Conservation (phyloP, 2,329 filamentous ascomycete species). For the Paradendryphiella salina region DNA sequence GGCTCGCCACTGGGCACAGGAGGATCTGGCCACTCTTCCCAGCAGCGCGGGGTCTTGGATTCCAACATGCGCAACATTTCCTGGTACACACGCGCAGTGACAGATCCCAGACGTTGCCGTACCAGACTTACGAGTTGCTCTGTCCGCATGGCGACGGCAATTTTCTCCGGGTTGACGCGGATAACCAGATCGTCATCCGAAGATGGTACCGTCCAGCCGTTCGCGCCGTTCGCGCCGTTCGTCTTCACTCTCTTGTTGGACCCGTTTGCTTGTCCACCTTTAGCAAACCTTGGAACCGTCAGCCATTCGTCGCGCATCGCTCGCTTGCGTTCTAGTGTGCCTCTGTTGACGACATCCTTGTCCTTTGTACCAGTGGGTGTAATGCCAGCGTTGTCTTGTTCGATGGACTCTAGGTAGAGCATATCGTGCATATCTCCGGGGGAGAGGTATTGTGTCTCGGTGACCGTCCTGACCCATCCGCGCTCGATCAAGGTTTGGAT, state of each 20-base stretch:
- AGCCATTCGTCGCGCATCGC: slow-evolving; percentile 52
- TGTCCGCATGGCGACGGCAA: slow-evolving; percentile 79
- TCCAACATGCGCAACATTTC: slow-evolving; percentile 73
- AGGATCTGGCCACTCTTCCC: slow-evolving; percentile 53
- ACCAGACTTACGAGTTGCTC: slow-evolving; percentile 74
- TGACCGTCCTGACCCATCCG: slow-evolving; percentile 69
- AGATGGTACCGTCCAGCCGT: slow-evolving; percentile 15
- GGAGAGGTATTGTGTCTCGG: slow-evolving; percentile 53
- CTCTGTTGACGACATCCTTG: slow-evolving; percentile 64
- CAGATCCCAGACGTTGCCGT: slow-evolving; percentile 69
- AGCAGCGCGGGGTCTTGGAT: slow-evolving; percentile 68
- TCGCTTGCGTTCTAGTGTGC: slow-evolving; percentile 61
- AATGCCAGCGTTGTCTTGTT: slow-evolving; percentile 55
- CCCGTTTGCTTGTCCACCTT: slow-evolving; percentile 21
- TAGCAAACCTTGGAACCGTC: slow-evolving; percentile 29
- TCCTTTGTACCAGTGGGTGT: slow-evolving; percentile 66
- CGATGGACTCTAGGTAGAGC: slow-evolving; percentile 65
- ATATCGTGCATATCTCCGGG: slow-evolving; percentile 60
- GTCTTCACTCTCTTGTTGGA: slow-evolving; percentile 41
- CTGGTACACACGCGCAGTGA: slow-evolving; percentile 77
- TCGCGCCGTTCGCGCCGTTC: slow-evolving; percentile 28
- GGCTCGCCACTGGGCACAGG: slow-evolving; percentile 27
- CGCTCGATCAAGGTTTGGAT: slow-evolving; percentile 60
- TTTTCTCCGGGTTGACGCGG: slow-evolving; percentile 82
- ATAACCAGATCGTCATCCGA: slow-evolving; percentile 71